Conservation (phyloP, 2,329 filamentous ascomycete genomes). For the Cladophialophora immunda region DNA sequence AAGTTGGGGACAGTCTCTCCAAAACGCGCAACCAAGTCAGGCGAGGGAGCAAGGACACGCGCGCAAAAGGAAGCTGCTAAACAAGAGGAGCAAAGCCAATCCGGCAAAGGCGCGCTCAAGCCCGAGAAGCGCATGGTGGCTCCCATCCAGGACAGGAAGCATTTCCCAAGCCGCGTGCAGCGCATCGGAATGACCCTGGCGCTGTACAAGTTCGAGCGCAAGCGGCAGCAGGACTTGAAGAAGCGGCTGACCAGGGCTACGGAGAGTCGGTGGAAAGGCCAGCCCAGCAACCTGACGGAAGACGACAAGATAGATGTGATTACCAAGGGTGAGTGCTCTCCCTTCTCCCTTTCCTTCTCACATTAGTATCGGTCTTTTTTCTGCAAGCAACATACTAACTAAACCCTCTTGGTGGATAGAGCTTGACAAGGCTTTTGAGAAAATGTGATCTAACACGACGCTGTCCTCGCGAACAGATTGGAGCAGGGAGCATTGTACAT, state of each 20-base stretch:
- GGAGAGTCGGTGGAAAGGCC: conserved; percentile 10
- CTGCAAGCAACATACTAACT: background rate
- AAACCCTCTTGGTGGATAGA: background rate
- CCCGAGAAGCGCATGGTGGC: background rate
- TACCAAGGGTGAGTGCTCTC: conserved; percentile 3
- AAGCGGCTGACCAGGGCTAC: conserved; percentile 2
- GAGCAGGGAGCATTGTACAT: no score
- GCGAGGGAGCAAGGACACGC: background rate
- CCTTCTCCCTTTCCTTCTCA: background rate
- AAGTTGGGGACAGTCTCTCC: background rate
- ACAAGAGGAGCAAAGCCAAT: background rate
- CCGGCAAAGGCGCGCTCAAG: background rate
- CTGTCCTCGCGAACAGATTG: no score
- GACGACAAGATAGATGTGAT: conserved; percentile 24
- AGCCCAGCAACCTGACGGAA: conserved; percentile 8
- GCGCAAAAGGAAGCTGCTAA: background rate
- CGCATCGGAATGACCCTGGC: background rate
- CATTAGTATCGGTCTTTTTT: conserved; percentile 1
- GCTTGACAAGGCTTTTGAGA: background rate
- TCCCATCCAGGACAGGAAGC: background rate
- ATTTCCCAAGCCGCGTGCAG: background rate
- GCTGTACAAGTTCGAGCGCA: background rate
- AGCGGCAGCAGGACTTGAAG: background rate
- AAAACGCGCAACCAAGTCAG: background rate
- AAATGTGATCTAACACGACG: background rate